These are phyloP conservation scores for Talaromyces sp. DNA, from an alignment of 2,329 filamentous ascomycete genomes.

Conservation along the genomic window DNA sequence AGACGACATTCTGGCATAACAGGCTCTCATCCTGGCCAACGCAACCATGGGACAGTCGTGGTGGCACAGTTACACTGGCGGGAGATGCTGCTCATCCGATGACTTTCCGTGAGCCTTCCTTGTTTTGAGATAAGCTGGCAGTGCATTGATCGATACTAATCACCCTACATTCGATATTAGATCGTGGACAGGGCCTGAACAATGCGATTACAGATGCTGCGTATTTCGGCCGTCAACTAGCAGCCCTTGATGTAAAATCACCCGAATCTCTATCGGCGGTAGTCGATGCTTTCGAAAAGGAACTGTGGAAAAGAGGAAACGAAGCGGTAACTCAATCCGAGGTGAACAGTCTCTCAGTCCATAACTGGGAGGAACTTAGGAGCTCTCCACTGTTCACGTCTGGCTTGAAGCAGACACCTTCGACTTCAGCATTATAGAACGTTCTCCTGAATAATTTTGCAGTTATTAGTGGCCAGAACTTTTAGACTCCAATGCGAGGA, in stretches of 20 bases:
- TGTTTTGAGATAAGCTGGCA: not conserved
- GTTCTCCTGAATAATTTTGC: too few species aligned
- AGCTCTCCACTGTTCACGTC: too few species aligned
- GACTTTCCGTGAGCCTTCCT: slow-evolving; percentile 27
- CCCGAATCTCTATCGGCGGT: not conserved
- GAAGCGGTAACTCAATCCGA: slow-evolving; percentile 6
- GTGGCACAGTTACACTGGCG: slow-evolving; percentile 27
- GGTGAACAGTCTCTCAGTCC: slow-evolving; percentile 6
- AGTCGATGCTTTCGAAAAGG: slow-evolving; percentile 4
- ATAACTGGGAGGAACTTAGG: too few species aligned
- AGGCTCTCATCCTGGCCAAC: slow-evolving; percentile 31
- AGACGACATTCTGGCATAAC: slow-evolving; percentile 23
- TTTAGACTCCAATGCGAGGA: too few species aligned
- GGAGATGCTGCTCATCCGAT: slow-evolving; percentile 37
- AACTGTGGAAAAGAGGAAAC: slow-evolving; percentile 7
- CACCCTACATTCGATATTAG: slow-evolving; percentile 14
- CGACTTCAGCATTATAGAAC: too few species aligned
- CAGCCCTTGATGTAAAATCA: not conserved
- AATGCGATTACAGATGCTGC: slow-evolving; percentile 29
- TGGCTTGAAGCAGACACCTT: too few species aligned
- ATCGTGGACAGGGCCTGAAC: slow-evolving; percentile 33
- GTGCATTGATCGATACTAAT: not conserved
- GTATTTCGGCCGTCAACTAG: slow-evolving; percentile 1
- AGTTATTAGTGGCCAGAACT: too few species aligned
- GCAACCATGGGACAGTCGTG: slow-evolving; percentile 26